Base-by-base conservation (phyloP, 139 green algal species). In the Picochlorum sp. region DNA sequence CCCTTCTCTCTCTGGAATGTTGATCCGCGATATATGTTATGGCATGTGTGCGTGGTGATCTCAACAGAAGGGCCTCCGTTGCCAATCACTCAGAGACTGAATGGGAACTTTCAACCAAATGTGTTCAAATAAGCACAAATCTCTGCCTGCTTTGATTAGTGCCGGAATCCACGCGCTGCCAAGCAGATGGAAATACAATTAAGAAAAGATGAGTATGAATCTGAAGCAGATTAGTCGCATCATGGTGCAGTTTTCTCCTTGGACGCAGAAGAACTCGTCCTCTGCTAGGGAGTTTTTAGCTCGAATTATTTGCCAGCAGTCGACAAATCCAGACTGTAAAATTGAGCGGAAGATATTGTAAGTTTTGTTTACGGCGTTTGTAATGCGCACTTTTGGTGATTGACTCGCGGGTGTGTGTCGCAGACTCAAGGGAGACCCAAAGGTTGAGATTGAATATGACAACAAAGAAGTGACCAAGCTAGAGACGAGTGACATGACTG, bases 231-330 rank as follows among this genome's bases (percentile, higher is more conserved):
- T 78, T 14, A 56, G 26, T 6, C 38, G 60, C 3, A 63, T 78
- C 10, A 38, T 78, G 21, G 72, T 78, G 61, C 66, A 74, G 62
- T 74, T 78, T 23, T 69, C 56, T 24, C 72, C 72, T 11, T 71
- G 47, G 60, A 68, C 41, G 0, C 58, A 65, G 34, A 21, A 21
- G n/a, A 32, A 71, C 24, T 52, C 66, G 13, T 21, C 30, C 11
- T 78, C 72, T 23, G 72, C 72, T 18, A 54, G 72, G 2, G 72
- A 78, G 50, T 78, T 78, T 21, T 41, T 78, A 24, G 56, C 66
- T 14, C 59, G 66, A 2, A 46, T 73, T 16, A 8, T 7, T 10
- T 49, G 41, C 20, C 60, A 66, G 1, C 51, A 59, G 21, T 28
- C 20, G 11, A 56, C 44, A 9, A 78, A 78, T 23, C 66, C 72